Conservation (phyloP, 306 rosid species). For the Begonia masoniana region DNA sequence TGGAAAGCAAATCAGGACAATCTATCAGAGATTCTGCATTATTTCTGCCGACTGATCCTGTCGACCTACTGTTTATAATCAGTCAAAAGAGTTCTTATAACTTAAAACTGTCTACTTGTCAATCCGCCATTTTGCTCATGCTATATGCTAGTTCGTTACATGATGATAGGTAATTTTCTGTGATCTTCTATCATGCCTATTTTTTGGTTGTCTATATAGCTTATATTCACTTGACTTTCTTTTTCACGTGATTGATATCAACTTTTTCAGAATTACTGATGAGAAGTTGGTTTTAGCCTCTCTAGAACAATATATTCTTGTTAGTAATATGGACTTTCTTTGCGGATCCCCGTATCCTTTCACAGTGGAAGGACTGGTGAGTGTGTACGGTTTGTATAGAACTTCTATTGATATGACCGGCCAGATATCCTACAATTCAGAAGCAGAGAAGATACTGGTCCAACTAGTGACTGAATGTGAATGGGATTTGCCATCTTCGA, state of each 20-base stretch:
- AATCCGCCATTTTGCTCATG: constrained; percentile 61
- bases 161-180: constrained; percentile 55
- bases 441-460: constrained; percentile 64
- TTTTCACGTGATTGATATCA: constrained; percentile 16
- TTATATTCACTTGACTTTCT: neutral
- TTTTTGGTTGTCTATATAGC: too few relatives aligned
- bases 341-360: constrained; percentile 24
- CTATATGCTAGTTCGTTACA: constrained; percentile 60
- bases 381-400: constrained; percentile 62
- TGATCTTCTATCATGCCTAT: too few relatives aligned
- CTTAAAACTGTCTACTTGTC: constrained; percentile 53
- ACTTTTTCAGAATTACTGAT: constrained; percentile 68
- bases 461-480: constrained; percentile 37
- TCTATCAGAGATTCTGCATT: constrained; percentile 49
- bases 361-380: constrained; percentile 42
- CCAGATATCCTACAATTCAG: constrained; percentile 54
- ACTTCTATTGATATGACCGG: constrained; percentile 39
- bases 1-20: constrained; percentile 61
- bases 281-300: constrained; percentile 76
- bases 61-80: constrained; percentile 66
- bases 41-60: constrained; percentile 68
- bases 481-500: constrained; percentile 68
- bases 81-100: constrained; percentile 53
- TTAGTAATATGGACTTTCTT: constrained; percentile 32
- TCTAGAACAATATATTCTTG: constrained; percentile 72